Conservation (phyloP, 2,329 filamentous ascomycete genomes). For the Penicillium occitanis region DNA sequence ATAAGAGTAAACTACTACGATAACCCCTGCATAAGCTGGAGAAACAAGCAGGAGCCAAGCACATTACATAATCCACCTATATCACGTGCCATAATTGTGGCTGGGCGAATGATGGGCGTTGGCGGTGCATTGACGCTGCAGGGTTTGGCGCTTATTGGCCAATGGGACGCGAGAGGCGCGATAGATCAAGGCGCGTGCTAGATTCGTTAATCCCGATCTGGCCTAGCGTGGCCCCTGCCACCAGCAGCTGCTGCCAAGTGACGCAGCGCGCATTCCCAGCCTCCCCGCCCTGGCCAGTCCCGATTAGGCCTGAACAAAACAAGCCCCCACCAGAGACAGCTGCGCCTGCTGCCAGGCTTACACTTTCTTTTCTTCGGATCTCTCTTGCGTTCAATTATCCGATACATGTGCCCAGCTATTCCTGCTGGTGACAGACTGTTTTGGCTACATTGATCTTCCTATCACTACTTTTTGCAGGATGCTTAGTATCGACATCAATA, state of each 20-base stretch:
- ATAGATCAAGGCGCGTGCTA: not conserved
- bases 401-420: not conserved
- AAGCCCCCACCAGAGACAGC: slow-evolving; percentile 18
- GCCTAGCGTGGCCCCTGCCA: slow-evolving; percentile 7
- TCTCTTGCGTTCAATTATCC: slow-evolving; percentile 3
- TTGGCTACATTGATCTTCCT: not conserved
- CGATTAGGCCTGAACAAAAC: slow-evolving; percentile 24
- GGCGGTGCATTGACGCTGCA: slow-evolving; percentile 1
- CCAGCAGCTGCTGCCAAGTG: slow-evolving; percentile 1
- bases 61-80: not conserved
- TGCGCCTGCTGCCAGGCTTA: not conserved
- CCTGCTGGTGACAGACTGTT: not conserved
- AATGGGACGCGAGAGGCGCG: not conserved
- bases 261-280: slow-evolving; percentile 22
- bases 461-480: slow-evolving; percentile 6
- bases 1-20: not conserved
- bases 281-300: slow-evolving; percentile 20
- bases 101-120: slow-evolving; percentile 16
- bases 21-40: slow-evolving; percentile 3
- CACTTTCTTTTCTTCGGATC: slow-evolving; percentile 3
- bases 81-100: slow-evolving; percentile 17
- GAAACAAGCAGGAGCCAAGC: not conserved
- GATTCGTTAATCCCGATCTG: not conserved
- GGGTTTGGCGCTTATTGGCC: slow-evolving; percentile 8
- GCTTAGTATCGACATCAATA: not conserved